Conservation (phyloP, 345 rosid genomes). For the Dipteronia dyeriana region DNA sequence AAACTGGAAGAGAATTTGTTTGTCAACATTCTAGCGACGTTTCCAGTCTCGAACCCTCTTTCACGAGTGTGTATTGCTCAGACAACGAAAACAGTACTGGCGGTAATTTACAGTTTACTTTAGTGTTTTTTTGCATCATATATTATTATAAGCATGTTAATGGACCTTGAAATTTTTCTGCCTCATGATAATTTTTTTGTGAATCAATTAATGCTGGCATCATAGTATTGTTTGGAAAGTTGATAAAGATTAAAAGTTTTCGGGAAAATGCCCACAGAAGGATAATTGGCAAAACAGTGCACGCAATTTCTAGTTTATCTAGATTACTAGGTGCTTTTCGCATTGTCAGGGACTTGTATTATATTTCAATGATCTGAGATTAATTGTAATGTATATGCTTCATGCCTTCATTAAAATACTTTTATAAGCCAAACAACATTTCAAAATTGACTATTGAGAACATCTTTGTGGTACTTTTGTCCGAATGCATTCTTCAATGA, state of each 20-base stretch:
- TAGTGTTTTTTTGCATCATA: background rate
- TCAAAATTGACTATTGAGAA: background rate
- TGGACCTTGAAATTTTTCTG: background rate
- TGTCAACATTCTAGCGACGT: conserved; percentile 28
- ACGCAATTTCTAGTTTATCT: background rate
- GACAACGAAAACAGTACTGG: conserved; percentile 27
- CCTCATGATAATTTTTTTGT: too few relatives aligned
- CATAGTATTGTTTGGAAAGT: background rate
- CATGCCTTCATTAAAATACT: background rate
- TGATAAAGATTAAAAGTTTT: background rate
- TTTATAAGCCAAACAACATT: background rate
- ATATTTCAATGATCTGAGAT: background rate
- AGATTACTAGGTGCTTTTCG: background rate
- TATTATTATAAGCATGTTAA: background rate
- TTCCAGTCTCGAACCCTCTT: conserved; percentile 51
- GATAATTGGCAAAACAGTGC: background rate
- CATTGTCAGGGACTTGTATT: background rate
- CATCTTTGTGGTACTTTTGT: background rate
- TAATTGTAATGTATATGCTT: background rate
- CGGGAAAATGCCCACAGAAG: background rate
- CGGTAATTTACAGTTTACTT: conserved; percentile 21
- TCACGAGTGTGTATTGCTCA: conserved; percentile 38
- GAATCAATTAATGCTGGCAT: background rate
- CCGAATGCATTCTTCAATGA: background rate
- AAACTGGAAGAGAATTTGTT: conserved; percentile 39